Evolutionary conservation across 768 basidiomycete species (phyloP).

Genomic region (Myochromella boudieri): DNA sequence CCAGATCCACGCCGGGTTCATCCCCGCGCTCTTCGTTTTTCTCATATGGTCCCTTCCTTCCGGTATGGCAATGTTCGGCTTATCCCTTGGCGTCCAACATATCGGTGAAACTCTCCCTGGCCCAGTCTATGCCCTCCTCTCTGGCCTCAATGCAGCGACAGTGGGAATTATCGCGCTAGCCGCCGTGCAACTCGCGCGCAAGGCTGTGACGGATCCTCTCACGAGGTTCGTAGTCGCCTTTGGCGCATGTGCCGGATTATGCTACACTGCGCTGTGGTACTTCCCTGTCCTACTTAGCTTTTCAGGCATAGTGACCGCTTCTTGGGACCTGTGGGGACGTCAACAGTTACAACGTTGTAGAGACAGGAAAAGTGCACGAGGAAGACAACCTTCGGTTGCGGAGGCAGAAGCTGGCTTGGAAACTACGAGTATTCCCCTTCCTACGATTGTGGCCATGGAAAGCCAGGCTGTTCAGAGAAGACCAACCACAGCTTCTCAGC

Average conservation of each 20-base stretch:
- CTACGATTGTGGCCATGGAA: neutral
- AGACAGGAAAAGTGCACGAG: neutral
- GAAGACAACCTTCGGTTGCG: neutral
- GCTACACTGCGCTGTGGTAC: slow-evolving; percentile 54
- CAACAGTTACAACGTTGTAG: neutral
- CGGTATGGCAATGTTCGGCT: slow-evolving; percentile 44
- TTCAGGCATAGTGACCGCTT: slow-evolving; percentile 37
- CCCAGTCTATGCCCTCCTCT: slow-evolving; percentile 48
- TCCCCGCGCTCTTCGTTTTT: slow-evolving; percentile 42
- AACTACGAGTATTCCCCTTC: neutral
- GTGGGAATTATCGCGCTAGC: slow-evolving; percentile 55
- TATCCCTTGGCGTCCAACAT: slow-evolving; percentile 41
- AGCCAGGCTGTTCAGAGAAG: neutral
- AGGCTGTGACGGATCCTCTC: slow-evolving; percentile 44
- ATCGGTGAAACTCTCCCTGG: slow-evolving; percentile 43
- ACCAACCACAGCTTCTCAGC: neutral
- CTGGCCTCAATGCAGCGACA: slow-evolving; percentile 53
- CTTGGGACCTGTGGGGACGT: slow-evolving; percentile 34
- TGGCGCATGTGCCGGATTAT: slow-evolving; percentile 45
- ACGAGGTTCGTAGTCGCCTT: slow-evolving; percentile 41
- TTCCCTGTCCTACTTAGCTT: slow-evolving; percentile 44
- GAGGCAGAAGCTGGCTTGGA: neutral
- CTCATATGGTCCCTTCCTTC: slow-evolving; percentile 47
- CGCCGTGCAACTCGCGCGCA: slow-evolving; percentile 44
- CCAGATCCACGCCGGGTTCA: slow-evolving; percentile 38